phyloP scores from a whole-genome alignment of 805 yeast species.

The Candida nanaspora region DNA sequence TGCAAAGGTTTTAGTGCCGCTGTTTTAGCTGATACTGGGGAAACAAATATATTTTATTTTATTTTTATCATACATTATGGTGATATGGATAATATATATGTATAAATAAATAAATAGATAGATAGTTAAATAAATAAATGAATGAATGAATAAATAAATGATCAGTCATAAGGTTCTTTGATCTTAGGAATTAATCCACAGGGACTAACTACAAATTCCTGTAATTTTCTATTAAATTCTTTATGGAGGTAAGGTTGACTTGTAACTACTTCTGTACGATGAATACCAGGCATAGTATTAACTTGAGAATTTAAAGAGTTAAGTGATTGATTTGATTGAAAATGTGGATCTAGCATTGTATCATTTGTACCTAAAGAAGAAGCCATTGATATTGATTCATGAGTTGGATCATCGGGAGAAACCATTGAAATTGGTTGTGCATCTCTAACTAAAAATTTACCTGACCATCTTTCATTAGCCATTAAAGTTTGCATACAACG shows the following conservation, averaged over 20 bases:
- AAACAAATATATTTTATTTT: no score
- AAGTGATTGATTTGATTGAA: no score
- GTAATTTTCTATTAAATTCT: constrained; percentile 15
- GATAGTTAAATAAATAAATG: background rate
- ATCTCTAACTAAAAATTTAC: constrained; percentile 21
- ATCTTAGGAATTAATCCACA: constrained; percentile 22
- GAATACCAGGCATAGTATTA: background rate
- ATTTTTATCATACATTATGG: no score
- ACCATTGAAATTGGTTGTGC: no score
- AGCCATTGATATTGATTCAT: constrained; percentile 3
- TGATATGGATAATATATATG: background rate
- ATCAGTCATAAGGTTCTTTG: constrained; percentile 10
- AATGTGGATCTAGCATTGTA: no score
- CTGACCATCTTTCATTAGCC: constrained; percentile 28
- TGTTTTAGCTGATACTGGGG: no score
- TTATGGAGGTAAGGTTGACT: background rate
- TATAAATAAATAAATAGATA: background rate
- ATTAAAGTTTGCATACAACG: constrained; percentile 27
- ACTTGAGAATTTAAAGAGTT: no score
- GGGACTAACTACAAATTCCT: constrained; percentile 27
- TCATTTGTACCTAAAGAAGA: no score
- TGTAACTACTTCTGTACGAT: background rate
- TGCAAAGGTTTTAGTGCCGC: no score
- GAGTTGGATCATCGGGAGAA: no score
- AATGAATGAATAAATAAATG: background rate